Evolutionary conservation across 768 basidiomycete genomes (phyloP).

Genomic region (Sporobolomyces roseus): DNA sequence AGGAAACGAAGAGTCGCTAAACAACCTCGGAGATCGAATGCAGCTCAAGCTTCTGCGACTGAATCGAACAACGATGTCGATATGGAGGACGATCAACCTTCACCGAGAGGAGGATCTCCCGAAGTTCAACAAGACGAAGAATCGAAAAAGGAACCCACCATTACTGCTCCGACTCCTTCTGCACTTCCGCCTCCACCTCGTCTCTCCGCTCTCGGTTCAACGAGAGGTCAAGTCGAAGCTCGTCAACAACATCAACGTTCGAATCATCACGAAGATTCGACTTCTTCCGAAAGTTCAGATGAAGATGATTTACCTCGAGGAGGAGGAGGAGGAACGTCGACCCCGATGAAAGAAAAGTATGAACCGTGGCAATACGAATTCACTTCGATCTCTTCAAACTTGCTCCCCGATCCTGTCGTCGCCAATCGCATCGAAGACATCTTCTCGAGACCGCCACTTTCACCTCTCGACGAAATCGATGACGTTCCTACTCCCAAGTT

Average conservation of each 20-base stretch:
- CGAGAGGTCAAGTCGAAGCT: slow-evolving; percentile 9
- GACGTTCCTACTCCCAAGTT: slow-evolving; percentile 45
- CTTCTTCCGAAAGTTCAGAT: too few relatives aligned
- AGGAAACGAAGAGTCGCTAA: slow-evolving; percentile 27
- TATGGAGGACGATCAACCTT: not conserved
- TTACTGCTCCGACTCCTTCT: too few relatives aligned
- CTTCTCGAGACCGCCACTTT: not conserved
- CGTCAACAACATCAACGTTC: not conserved
- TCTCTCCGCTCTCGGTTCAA: not conserved
- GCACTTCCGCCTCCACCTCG: slow-evolving; percentile 1
- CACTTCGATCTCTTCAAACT: slow-evolving; percentile 34
- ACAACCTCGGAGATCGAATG: not conserved
- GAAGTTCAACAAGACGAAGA: not conserved
- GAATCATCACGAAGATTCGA: not conserved
- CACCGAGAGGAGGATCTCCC: not conserved
- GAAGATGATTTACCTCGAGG: slow-evolving; percentile 19
- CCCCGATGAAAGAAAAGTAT: slow-evolving; percentile 34
- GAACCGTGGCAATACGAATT: slow-evolving; percentile 45
- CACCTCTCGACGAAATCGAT: slow-evolving; percentile 25
- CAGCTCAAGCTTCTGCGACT: not conserved
- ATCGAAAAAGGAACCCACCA: not conserved
- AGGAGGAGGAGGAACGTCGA: not conserved
- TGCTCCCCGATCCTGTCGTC: slow-evolving; percentile 10
- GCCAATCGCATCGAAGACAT: not conserved
- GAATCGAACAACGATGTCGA: slow-evolving; percentile 4